Conservation (phyloP, 768 basidiomycete species). For the Cystobasidium onofrii region DNA sequence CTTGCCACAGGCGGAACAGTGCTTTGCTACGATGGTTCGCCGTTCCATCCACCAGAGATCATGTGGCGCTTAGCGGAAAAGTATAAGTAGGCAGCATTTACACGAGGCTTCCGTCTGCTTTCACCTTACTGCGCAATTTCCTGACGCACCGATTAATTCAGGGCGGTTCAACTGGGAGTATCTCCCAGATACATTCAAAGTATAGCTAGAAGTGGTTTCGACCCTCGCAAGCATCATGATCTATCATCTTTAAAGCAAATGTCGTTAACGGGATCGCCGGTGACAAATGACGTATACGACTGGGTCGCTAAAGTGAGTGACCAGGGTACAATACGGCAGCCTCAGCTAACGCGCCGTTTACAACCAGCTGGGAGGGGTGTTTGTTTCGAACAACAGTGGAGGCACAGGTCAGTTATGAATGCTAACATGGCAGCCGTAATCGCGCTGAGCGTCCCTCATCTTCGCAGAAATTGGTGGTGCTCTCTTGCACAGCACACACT, state of each 20-base stretch:
- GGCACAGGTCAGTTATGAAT: not conserved
- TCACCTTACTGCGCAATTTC: too few relatives aligned
- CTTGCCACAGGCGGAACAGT: slow-evolving; percentile 16
- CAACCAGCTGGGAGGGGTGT: not conserved
- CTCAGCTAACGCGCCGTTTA: not conserved
- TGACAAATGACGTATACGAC: slow-evolving; percentile 12
- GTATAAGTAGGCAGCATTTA: not conserved
- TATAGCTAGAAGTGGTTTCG: slow-evolving; percentile 3
- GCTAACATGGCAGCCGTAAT: not conserved
- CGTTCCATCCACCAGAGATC: slow-evolving; percentile 14
- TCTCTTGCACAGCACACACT: not conserved
- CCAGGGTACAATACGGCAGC: not conserved
- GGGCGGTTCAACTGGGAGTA: slow-evolving; percentile 1
- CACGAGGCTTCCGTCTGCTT: not conserved
- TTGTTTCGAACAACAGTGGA: not conserved
- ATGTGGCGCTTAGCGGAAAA: slow-evolving; percentile 13
- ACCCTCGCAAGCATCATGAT: not conserved
- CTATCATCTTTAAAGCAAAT: slow-evolving; percentile 18
- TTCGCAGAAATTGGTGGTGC: slow-evolving; percentile 7
- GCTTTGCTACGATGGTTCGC: slow-evolving; percentile 13
- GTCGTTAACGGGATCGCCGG: not conserved
- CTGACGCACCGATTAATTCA: too few relatives aligned
- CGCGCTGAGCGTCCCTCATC: not conserved
- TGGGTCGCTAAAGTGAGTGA: not conserved
- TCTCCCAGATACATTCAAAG: slow-evolving; percentile 16